phyloP scores from a whole-genome alignment of 495 filamentous ascomycete genomes.

The Eremomyces bilateralis region DNA sequence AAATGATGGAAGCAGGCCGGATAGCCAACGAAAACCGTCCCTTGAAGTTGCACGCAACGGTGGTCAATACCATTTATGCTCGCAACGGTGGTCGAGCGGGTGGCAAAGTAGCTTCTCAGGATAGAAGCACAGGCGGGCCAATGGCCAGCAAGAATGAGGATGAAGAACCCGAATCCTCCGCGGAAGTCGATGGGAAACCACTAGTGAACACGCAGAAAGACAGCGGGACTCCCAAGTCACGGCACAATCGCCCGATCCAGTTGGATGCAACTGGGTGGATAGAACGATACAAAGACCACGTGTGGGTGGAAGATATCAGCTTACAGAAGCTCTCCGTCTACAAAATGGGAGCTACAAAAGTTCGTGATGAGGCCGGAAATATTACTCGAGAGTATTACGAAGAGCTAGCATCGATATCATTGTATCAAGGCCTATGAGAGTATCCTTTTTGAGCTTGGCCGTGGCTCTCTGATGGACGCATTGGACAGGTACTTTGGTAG shows the following conservation, averaged over 20 bases:
- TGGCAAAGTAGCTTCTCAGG: constrained; percentile 22
- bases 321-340: constrained; percentile 20
- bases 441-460: too few species aligned
- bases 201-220: neutral
- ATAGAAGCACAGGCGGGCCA: constrained; percentile 15
- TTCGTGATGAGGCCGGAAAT: constrained; percentile 11
- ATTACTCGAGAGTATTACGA: constrained; percentile 18
- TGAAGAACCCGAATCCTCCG: neutral
- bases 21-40: constrained; percentile 37
- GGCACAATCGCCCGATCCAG: constrained; percentile 12
- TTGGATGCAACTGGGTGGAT: constrained; percentile 19
- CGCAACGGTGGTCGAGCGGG: too few species aligned
- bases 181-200: neutral
- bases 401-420: constrained; percentile 9
- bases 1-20: constrained; percentile 40
- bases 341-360: constrained; percentile 23
- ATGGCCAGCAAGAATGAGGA: constrained; percentile 10
- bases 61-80: constrained; percentile 79
- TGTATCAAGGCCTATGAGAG: too few species aligned
- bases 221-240: constrained; percentile 9
- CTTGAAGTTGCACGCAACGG: constrained; percentile 65
- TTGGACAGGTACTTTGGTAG: too few species aligned
- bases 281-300: constrained; percentile 15
- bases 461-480: too few species aligned
- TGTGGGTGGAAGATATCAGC: constrained; percentile 16